These are phyloP conservation scores for Diospyros kaki DNA, from an alignment of 148 eudicot genomes.

Conservation along the genomic window DNA sequence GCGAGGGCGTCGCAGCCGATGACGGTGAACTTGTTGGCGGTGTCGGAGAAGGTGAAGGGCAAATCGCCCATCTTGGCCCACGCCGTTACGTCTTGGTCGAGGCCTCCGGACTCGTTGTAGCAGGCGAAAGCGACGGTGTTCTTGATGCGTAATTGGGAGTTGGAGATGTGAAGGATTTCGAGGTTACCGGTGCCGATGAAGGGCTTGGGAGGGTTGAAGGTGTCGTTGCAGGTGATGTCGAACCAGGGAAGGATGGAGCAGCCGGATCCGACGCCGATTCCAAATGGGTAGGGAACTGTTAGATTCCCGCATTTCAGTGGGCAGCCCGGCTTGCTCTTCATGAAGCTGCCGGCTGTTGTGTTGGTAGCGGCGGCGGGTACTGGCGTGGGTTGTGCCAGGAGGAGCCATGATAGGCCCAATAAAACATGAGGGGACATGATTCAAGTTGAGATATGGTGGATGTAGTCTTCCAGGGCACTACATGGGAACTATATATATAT, in stretches of 20 bases:
- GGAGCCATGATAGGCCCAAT: too few relatives aligned
- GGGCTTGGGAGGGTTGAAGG: too few relatives aligned
- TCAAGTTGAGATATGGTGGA: too few relatives aligned
- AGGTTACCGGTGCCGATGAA: background rate
- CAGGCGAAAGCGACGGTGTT: constrained; percentile 22
- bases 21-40: constrained; percentile 20
- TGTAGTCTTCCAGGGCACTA: too few relatives aligned
- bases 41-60: constrained; percentile 18
- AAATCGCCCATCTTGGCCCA: background rate
- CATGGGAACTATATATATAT: too few relatives aligned
- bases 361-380: background rate
- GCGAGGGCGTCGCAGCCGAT: constrained; percentile 52
- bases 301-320: constrained; percentile 24
- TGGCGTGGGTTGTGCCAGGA: background rate
- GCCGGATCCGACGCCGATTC: constrained; percentile 24
- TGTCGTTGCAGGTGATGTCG: constrained; percentile 25
- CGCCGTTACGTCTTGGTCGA: background rate
- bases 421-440: too few relatives aligned
- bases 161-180: constrained; percentile 4
- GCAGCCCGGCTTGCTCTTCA: too few relatives aligned
- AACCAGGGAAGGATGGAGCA: constrained; percentile 32
- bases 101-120: constrained; percentile 16
- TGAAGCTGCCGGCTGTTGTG: constrained; percentile 14
- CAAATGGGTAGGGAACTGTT: constrained; percentile 36
- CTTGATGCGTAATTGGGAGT: too few relatives aligned